Percentiles rank a stretch among this genome's conserved stretches.
These are phyloP conservation scores for Cucurbita ficifolia DNA, from an alignment of 306 rosid species.

Conservation along the genomic window DNA sequence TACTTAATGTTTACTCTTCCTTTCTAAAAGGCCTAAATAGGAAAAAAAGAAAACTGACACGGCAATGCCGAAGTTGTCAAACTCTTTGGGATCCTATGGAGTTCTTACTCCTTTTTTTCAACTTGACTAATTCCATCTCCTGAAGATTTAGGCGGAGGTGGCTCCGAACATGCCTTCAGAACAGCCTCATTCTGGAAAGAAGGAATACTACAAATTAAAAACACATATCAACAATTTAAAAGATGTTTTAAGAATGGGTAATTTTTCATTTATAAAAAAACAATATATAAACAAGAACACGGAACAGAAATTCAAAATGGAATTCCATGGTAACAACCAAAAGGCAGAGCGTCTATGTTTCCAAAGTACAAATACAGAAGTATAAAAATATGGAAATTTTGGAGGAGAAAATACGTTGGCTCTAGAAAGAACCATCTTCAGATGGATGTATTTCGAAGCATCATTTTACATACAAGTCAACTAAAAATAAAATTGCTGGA, in stretches of 20 bases:
- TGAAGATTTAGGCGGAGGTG: constrained; percentile 33
- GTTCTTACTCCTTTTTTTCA: constrained; percentile 16
- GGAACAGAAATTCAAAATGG: not conserved
- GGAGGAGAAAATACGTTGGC: not conserved
- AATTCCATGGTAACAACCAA: not conserved
- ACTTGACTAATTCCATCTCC: constrained; percentile 6
- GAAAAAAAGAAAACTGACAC: not conserved
- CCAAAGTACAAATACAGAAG: not conserved
- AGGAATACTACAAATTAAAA: not conserved
- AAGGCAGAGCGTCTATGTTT: not conserved
- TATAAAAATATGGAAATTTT: not conserved
- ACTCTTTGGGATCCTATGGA: constrained; percentile 7
- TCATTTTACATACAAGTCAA: not conserved
- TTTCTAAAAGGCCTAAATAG: not conserved
- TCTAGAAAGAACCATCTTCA: not conserved
- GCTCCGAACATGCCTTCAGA: constrained; percentile 62
- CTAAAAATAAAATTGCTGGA: not conserved
- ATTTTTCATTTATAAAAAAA: not conserved
- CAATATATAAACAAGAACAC: not conserved
- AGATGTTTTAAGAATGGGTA: not conserved
- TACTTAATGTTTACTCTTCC: not conserved
- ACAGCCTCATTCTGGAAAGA: constrained; percentile 71
- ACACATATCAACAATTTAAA: not conserved
- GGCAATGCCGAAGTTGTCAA: not conserved
- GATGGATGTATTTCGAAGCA: not conserved